Evolutionary conservation across 2,329 filamentous ascomycete genomes (phyloP).

Genomic region (Aspergillus candidus): DNA sequence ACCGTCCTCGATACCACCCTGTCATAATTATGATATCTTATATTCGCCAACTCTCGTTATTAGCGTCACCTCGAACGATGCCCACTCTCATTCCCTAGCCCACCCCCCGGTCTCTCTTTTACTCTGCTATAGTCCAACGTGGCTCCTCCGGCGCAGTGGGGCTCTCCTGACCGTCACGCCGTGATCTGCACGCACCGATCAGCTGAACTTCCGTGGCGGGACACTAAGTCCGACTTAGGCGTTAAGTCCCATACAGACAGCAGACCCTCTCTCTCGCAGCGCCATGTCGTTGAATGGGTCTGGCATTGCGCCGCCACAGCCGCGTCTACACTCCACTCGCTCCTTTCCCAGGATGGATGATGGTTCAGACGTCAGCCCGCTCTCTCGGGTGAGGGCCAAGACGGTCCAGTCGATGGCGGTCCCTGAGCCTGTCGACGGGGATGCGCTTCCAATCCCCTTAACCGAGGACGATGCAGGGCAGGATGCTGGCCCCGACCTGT

Average conservation of each 20-base stretch:
- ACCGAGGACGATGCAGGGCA: slow-evolving; percentile 19
- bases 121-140: neutral
- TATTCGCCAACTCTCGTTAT: too few species aligned
- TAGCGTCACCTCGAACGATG: too few species aligned
- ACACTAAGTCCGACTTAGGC: too few species aligned
- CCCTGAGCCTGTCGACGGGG: slow-evolving; percentile 20
- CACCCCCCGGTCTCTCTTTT: neutral
- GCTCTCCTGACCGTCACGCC: neutral
- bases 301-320: slow-evolving; percentile 19
- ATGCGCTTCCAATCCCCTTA: slow-evolving; percentile 18
- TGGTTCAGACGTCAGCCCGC: slow-evolving; percentile 16
- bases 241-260: neutral
- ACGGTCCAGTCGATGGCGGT: slow-evolving; percentile 20
- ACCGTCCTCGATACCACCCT: too few species aligned
- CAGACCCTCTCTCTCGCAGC: neutral
- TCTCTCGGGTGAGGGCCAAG: slow-evolving; percentile 21
- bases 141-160: too few species aligned
- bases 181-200: slow-evolving; percentile 25
- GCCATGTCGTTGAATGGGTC: slow-evolving; percentile 23
- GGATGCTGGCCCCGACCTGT: slow-evolving; percentile 33
- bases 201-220: slow-evolving; percentile 14
- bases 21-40: too few species aligned
- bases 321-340: slow-evolving; percentile 22
- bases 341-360: slow-evolving; percentile 32
- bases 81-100: too few species aligned